Evolutionary conservation across 768 basidiomycete species (phyloP).

Genomic region (Podaxis sp.): DNA sequence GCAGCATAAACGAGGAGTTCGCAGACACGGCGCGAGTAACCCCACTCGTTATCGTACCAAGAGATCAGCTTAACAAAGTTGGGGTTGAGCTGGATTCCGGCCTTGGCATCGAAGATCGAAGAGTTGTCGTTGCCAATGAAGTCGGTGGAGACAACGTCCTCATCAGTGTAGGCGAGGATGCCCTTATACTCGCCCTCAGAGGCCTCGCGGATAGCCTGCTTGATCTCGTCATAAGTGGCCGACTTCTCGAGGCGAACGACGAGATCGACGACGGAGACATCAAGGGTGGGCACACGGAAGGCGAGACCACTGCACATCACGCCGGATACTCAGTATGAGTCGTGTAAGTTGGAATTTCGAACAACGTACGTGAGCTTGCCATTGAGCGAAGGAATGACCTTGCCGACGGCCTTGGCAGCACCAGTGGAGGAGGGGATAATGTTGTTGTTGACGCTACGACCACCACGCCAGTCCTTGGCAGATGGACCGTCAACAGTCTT

Average conservation of each 20-base stretch:
- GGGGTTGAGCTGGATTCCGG: slow-evolving; percentile 88
- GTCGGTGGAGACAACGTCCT: slow-evolving; percentile 91
- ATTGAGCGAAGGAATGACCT: slow-evolving; percentile 94
- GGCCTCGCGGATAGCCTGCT: slow-evolving; percentile 78
- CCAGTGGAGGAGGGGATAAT: slow-evolving; percentile 99
- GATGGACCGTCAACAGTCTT: slow-evolving; percentile 96
- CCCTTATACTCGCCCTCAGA: slow-evolving; percentile 69
- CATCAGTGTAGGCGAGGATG: slow-evolving; percentile 90
- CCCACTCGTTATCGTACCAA: slow-evolving; percentile 97
- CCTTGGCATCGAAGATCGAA: slow-evolving; percentile 91
- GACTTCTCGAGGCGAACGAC: slow-evolving; percentile 88
- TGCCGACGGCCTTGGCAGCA: slow-evolving; percentile 98
- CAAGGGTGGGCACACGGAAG: slow-evolving; percentile 96
- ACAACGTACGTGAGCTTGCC: slow-evolving; percentile 90
- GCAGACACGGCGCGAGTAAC: slow-evolving; percentile 90
- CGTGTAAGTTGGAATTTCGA: slow-evolving; percentile 5
- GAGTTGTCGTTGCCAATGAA: slow-evolving; percentile 79
- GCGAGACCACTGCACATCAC: slow-evolving; percentile 66
- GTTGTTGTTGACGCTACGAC: slow-evolving; percentile 94
- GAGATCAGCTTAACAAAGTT: slow-evolving; percentile 96
- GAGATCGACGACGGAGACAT: slow-evolving; percentile 98
- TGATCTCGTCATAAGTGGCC: slow-evolving; percentile 90
- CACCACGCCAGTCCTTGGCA: slow-evolving; percentile 96
- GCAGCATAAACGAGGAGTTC: slow-evolving; percentile 86
- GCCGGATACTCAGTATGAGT: not conserved